Base-by-base conservation (phyloP, 768 basidiomycete species). In the Chlorophyllum brunneum region DNA sequence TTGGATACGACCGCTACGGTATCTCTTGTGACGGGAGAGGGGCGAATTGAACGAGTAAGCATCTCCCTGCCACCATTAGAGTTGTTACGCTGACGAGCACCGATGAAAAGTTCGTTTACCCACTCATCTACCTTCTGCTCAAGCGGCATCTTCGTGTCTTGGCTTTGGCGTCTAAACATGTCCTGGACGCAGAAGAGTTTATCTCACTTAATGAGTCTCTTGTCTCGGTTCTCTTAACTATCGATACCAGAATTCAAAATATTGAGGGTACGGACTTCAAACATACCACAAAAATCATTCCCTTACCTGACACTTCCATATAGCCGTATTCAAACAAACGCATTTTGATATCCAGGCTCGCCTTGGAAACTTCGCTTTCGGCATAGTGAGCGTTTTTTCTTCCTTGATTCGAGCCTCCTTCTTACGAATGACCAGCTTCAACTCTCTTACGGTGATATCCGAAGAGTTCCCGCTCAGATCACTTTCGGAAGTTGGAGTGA, bases 291-390 rank as follows among this genome's bases (percentile, higher is more conserved):
- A 43, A 10, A 10, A n/a, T n/a, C n/a, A 24, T 11, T 41, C 23
- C 38, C 37, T 34, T 10, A 30, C 22, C 7, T n/a, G n/a, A 8
- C 26, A 11, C 26, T 37, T 13, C 39, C 24, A 1, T 45, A 27
- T 22, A 68, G 70, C 69, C 7, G 58, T 70, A 1, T 70, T 69
- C 58, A 70, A 69, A 31, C 67, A 71, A 51, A 69, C 65, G 0
- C 63, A 69, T 23, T 56, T 65, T 5, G 67, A 71, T 45, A 63
- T 70, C 6, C 61, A 67, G 46, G 58, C 62, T 23, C 63, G 62
- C 13, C 57, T 71, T 2, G 65, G 64, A 3, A 71, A 70, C 41
- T 67, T 68, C 38, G 69, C 70, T 2, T 71, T 70, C 45, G 69
- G 70, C 5, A 59, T 71, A 20, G 70, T 71, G 37, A 40, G 67